Percentiles rank a stretch among this genome's conserved stretches.
phyloP scores from a whole-genome alignment of 768 basidiomycete species.

The Mycena belliarum region DNA sequence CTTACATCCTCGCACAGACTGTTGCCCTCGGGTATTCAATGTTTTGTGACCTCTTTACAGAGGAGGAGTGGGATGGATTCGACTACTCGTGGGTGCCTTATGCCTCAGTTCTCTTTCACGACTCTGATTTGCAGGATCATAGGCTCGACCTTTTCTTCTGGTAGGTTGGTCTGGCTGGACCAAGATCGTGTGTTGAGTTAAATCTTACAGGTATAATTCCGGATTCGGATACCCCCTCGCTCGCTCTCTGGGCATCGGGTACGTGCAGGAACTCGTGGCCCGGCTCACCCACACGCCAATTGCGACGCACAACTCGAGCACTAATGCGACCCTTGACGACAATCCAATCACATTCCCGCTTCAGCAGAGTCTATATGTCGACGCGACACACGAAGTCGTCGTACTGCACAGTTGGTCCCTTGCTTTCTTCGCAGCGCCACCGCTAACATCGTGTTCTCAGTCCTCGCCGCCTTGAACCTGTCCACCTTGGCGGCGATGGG shows the following conservation, averaged over 20 bases:
- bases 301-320: conserved; percentile 71
- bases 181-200: conserved; percentile 10
- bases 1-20: conserved; percentile 57
- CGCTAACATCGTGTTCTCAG: conserved; percentile 34
- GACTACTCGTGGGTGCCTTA: conserved; percentile 67
- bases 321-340: conserved; percentile 80
- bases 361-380: conserved; percentile 74
- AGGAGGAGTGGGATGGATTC: conserved; percentile 93
- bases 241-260: conserved; percentile 76
- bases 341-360: conserved; percentile 71
- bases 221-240: conserved; percentile 83
- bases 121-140: neutral
- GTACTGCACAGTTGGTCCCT: conserved; percentile 69
- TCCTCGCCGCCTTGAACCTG: conserved; percentile 84
- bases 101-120: neutral
- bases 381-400: conserved; percentile 92
- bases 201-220: conserved; percentile 56
- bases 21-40: conserved; percentile 90
- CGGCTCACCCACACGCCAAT: conserved; percentile 80
- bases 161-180: conserved; percentile 28
- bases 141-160: conserved; percentile 72
- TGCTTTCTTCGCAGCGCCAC: neutral
- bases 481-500: conserved; percentile 72
- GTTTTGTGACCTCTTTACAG: conserved; percentile 89
- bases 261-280: conserved; percentile 80